Evolutionary conservation across 306 rosid genomes (phyloP).

Genomic region (Glycine soja): DNA sequence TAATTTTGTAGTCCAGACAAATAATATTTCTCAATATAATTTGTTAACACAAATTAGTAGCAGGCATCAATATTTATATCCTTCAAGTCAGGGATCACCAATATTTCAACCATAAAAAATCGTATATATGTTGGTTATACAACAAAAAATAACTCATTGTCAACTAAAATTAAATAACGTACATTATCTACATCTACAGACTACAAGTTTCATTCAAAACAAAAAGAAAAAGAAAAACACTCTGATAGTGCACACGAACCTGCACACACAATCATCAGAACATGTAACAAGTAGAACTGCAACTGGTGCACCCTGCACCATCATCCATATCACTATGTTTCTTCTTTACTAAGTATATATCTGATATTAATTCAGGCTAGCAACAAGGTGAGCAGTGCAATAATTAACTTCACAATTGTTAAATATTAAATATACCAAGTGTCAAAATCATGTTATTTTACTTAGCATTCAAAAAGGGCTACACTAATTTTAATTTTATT

Average conservation of each 20-base stretch:
- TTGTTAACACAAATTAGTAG: conserved; percentile 35
- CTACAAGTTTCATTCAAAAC: not conserved
- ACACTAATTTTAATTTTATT: conserved; percentile 21
- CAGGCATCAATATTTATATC: conserved; percentile 34
- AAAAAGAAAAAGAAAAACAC: not conserved
- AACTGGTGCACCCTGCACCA: conserved; percentile 80
- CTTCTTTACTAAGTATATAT: conserved; percentile 78
- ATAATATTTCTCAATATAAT: not conserved
- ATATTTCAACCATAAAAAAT: conserved; percentile 4
- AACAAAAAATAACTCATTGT: not conserved
- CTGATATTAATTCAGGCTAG: conserved; percentile 67
- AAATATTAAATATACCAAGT: conserved; percentile 9
- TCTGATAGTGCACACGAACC: conserved; percentile 56
- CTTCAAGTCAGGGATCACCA: conserved; percentile 7
- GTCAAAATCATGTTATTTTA: conserved; percentile 26
- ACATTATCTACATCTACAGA: conserved; percentile 20
- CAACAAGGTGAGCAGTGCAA: conserved; percentile 34
- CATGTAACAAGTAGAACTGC: conserved; percentile 63
- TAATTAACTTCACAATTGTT: conserved; percentile 13
- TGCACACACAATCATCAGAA: conserved; percentile 86
- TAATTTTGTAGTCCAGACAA: not conserved
- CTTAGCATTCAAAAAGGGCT: conserved; percentile 33
- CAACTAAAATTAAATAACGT: not conserved
- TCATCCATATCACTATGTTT: conserved; percentile 78
- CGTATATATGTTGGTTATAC: not conserved